These are phyloP conservation scores for Skeletonema grethae DNA, from an alignment of 108 stramenopile species.

Conservation along the genomic window DNA sequence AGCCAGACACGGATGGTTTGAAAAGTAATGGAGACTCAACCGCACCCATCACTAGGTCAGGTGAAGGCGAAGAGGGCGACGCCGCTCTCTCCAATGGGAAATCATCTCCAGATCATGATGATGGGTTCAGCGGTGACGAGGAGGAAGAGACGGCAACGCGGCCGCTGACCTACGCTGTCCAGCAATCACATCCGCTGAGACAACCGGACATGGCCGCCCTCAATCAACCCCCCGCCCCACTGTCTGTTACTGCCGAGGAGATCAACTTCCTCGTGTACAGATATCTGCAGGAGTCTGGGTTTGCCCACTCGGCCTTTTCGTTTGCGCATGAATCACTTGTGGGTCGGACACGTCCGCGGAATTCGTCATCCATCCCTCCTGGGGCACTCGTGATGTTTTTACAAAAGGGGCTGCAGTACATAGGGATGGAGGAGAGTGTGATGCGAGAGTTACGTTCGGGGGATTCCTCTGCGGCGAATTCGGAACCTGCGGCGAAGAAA, in stretches of 20 bases:
- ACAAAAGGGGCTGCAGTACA: constrained; percentile 90
- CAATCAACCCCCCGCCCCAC: constrained; percentile 27
- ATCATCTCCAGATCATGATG: background rate
- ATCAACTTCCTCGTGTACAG: constrained; percentile 94
- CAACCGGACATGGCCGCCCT: constrained; percentile 13
- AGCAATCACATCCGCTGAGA: constrained; percentile 17
- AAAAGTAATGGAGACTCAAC: constrained; percentile 1
- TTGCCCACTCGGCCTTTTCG: constrained; percentile 93
- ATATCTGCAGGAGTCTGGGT: constrained; percentile 90
- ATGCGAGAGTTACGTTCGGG: constrained; percentile 43
- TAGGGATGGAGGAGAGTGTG: constrained; percentile 87
- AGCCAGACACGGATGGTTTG: constrained; percentile 2
- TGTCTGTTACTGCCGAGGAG: constrained; percentile 85
- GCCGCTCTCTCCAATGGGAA: constrained; percentile 3
- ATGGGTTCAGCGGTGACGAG: background rate
- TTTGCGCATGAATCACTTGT: constrained; percentile 95
- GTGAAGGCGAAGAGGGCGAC: constrained; percentile 1
- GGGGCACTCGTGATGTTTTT: constrained; percentile 85
- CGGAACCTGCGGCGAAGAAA: constrained; percentile 17
- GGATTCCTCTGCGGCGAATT: background rate
- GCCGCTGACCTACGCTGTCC: constrained; percentile 9
- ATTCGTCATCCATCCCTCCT: constrained; percentile 77
- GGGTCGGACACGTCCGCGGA: constrained; percentile 67
- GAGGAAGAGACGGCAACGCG: background rate
- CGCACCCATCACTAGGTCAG: background rate